phyloP scores from a whole-genome alignment of 202 grass and related monocot genomes.

The Schoenoplectus triqueter region DNA sequence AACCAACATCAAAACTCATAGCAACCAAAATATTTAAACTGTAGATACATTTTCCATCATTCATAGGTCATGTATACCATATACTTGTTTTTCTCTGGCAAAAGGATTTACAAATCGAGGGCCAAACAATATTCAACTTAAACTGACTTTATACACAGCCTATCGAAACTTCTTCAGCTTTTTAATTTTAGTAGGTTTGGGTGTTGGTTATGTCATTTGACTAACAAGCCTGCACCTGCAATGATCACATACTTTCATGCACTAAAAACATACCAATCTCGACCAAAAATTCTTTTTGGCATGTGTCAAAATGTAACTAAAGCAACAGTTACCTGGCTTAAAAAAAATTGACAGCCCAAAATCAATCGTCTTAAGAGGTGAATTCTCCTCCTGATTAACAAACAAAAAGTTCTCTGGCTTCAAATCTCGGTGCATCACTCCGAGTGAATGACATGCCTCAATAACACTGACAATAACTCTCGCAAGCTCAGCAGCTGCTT shows the following conservation, averaged over 20 bases:
- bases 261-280: neutral
- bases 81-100: neutral
- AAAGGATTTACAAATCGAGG: neutral
- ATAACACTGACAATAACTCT: constrained; percentile 82
- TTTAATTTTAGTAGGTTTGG: neutral
- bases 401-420: constrained; percentile 99
- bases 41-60: neutral
- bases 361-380: constrained; percentile 87
- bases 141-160: neutral
- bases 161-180: neutral
- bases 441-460: constrained; percentile 95
- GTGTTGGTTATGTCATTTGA: neutral
- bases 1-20: neutral
- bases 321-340: constrained; percentile 64
- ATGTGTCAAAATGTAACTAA: constrained; percentile 1
- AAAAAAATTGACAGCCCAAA: constrained; percentile 97
- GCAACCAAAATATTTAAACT: neutral
- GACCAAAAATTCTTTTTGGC: neutral
- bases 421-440: constrained; percentile 98
- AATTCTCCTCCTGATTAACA: constrained; percentile 74
- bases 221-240: neutral
- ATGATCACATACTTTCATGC: neutral
- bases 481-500: constrained; percentile 78
- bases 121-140: neutral
- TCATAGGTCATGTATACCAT: neutral